Evolutionary conservation across 345 rosid genomes (phyloP), one percentile per base, ranked within the genome.

Genomic region (Bruguiera gymnorhiza): DNA sequence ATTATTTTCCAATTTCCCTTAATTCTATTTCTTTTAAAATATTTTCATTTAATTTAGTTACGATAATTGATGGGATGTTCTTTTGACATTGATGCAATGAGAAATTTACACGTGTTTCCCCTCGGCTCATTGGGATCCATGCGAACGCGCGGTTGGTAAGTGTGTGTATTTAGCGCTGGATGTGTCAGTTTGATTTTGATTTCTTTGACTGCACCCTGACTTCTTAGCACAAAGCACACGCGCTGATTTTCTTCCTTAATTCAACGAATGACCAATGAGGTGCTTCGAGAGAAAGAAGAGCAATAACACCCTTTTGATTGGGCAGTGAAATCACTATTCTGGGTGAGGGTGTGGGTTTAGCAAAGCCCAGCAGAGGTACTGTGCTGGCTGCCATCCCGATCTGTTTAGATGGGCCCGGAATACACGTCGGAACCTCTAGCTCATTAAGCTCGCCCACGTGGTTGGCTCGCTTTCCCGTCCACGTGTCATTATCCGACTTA

Each of bases 361-460:
- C 36, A 32, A 1, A 6, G 36, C 36, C 36, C 36, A 32, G 36
- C 7, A 6, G 36, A 32, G 36, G 1, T 6, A 32, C 7, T 5
- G 36, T 32, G 6, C 0, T 32, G 3, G 59, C 26, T 24, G n/a
- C 55, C 51, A 62, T 34, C 32, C 34, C 65, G 34, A 75, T 69
- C 54, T 62, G 70, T 58, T 43, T 43, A 30, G 11, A 54, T 66
- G 84, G 77, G 67, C 80, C 73, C 80, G 30, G 15, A 8, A 8
- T 10, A 70, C 82, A 78, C 76, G 78, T 81, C 80, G 70, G 36
- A 62, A 32, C 51, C 7, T 19, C 21, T 61, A 56, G 58, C 68
- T 60, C 39, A 32, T 70, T 59, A 70, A 70, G 51, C 20, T 7
- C 0, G 16, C 74, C 80, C 84, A 81, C 78, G 84, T 81, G 82